phyloP scores from a whole-genome alignment of 1,284 basidiomycete species.

The Rhodofomes roseus region DNA sequence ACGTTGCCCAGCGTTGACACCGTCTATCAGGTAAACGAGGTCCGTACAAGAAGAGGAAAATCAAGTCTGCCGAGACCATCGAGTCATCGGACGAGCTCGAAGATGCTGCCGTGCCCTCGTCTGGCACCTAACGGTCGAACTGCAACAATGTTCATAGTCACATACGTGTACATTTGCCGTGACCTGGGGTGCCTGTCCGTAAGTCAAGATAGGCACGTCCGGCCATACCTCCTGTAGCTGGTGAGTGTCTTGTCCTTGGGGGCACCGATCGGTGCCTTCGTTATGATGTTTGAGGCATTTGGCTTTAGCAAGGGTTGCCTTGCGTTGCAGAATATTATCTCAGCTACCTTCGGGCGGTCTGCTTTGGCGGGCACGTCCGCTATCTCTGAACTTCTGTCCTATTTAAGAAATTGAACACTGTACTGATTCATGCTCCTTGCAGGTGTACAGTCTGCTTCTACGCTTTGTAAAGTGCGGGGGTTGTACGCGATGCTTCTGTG shows the following conservation, averaged over 20 bases:
- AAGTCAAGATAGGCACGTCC: neutral
- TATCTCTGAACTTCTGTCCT: constrained; percentile 29
- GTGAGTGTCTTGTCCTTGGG: constrained; percentile 9
- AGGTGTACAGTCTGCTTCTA: too few relatives aligned
- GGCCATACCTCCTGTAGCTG: neutral
- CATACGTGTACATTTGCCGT: neutral
- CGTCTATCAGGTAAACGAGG: constrained; percentile 12
- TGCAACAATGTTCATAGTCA: neutral
- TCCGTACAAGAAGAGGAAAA: constrained; percentile 15
- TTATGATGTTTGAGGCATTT: constrained; percentile 90
- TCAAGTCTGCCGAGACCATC: neutral
- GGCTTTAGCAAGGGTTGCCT: constrained; percentile 73
- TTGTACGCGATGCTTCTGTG: too few relatives aligned
- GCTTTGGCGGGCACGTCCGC: constrained; percentile 38
- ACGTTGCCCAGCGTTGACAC: neutral
- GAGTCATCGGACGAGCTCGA: neutral
- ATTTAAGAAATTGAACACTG: neutral
- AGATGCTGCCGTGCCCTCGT: neutral
- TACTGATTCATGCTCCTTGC: neutral
- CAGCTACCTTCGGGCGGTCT: constrained; percentile 57
- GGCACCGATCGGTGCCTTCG: constrained; percentile 1
- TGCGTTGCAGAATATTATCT: constrained; percentile 57
- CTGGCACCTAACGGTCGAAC: neutral
- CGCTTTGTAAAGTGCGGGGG: too few relatives aligned
- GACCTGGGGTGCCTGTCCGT: neutral